Evolutionary conservation across 768 basidiomycete species (phyloP).

Genomic region (Tephrocybe sp.): DNA sequence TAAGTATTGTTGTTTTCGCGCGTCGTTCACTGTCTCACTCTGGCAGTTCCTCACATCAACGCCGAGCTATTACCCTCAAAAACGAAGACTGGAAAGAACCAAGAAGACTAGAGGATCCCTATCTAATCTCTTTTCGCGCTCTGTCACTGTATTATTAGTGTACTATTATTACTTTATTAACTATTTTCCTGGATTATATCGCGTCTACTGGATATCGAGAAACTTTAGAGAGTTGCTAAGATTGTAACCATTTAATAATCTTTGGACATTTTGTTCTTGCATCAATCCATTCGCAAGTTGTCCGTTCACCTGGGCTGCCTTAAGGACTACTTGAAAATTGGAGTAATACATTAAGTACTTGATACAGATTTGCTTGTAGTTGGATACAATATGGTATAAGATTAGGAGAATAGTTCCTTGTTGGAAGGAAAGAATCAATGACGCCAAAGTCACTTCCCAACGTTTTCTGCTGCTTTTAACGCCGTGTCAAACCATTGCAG

Average conservation of each 20-base stretch:
- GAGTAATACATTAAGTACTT: neutral
- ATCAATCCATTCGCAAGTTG: neutral
- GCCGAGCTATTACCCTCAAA: conserved; percentile 40
- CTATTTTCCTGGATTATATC: neutral
- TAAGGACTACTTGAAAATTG: neutral
- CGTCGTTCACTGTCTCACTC: neutral
- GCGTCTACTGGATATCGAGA: neutral
- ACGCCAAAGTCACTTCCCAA: conserved; percentile 8
- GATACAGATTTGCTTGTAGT: conserved; percentile 29
- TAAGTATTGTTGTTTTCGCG: conserved; percentile 17
- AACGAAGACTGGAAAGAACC: conserved; percentile 31
- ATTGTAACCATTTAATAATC: too few species aligned
- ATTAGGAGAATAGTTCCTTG: conserved; percentile 24
- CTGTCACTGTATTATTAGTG: conserved; percentile 14
- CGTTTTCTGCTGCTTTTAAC: conserved; percentile 66
- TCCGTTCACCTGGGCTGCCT: too few species aligned
- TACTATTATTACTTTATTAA: conserved; percentile 18
- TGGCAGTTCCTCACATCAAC: conserved; percentile 30
- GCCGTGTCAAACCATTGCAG: conserved; percentile 60
- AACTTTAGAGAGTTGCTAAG: too few species aligned
- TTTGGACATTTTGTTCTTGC: too few species aligned
- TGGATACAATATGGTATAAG: conserved; percentile 36
- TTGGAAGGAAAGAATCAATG: conserved; percentile 24
- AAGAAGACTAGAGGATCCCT: conserved; percentile 19
- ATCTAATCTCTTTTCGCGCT: neutral